Base-by-base conservation (phyloP, 1,284 basidiomycete species). In the Pascua guehoae region DNA sequence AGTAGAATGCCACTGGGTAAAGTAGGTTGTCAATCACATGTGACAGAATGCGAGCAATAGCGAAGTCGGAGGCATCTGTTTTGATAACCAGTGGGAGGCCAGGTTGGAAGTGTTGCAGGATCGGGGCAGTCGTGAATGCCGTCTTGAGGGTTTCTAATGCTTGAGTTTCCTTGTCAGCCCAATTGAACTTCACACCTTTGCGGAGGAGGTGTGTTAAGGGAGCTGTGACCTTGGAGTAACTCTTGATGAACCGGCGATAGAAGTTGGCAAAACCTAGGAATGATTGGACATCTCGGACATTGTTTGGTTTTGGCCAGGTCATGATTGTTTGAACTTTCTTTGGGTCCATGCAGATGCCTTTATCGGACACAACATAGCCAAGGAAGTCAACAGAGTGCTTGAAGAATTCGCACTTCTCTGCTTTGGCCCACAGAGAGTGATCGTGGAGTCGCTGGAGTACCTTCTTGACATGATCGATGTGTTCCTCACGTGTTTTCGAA, bases 361-460 rank as follows among this genome's bases (percentile, higher is more conserved):
- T 76, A 5, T 42, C 40, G 1, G 39, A 8, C 0, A 53, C 18
- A 2, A 52, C 9, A 55, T 76, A 76, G 0, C 81, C 79, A 0
- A 53, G 40, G 51, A 53, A 53, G 14, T 44, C 45, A 7, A 32
- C 18, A 11, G 39, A 36, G 54, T 71, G 59, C 66, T 40, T 67
- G 64, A 16, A 78, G 58, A 79, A 81, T 38, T 71, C 61, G 63
- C 79, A 80, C 60, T 82, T 81, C 38, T 76, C 68, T 0, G 72
- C 44, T 42, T 78, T 78, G 4, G 72, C 54, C 59, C 65, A 79
- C 0, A 82, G 67, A 0, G 66, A 50, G 50, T 74, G 57, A 3
- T 54, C 5, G 70, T 47, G 46, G 0, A 83, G 70, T 1, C 68
- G 50, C 12, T 72, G 49, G 8, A 83, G 66, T 1, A 82, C 78